Evolutionary conservation across 208 protist genomes (phyloP), one percentile per base, ranked within the genome.

Genomic region (Naegleria lovaniensis): DNA sequence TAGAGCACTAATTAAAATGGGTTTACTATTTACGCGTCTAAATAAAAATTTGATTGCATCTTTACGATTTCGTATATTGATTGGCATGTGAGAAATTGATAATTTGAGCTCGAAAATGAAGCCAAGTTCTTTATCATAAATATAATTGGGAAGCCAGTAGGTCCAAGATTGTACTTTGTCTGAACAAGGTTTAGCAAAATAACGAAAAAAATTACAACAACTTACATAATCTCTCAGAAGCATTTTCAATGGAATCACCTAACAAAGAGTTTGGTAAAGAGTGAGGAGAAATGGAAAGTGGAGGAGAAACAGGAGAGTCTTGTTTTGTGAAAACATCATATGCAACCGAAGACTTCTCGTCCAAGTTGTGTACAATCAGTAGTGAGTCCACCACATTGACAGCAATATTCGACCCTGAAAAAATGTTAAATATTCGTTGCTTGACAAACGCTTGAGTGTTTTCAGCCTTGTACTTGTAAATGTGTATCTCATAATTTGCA

Each of bases 271-370:
- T 40, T 9, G 43, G 9, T n/a, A n/a, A 36, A 51, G 29, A 33
- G 52, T 22, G 33, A 51, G 83, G 41, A 9, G 15, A 25, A 52
- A 33, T 52, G 36, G 15, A 33, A 51, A 29, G 16, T 9, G 85
- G 85, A 16, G 41, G 39, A 29, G 85, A 88, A 7, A 58, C 41
- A 16, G 85, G 85, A 19, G 16, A 29, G 38, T 88, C 41, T 58
- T 88, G 85, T 33, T 88, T 88, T 48, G 85, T 58, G n/a, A 88
- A 88, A 58, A 88, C 33, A 15, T 88, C 85, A 88, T 88, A 88
- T 6, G 43, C 41, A 15, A 36, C 55, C 13, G n/a, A 40, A 5
- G 40, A 22, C 36, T 88, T 88, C 11, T 88, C 85, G 7, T 88
- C 85, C 33, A 51, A 43, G 41, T 88, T 51, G 41, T 88, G 39